Evolutionary conservation across 108 stramenopile species (phyloP), one percentile per base, ranked within the genome.

Genomic region (Cyclotella baltica): DNA sequence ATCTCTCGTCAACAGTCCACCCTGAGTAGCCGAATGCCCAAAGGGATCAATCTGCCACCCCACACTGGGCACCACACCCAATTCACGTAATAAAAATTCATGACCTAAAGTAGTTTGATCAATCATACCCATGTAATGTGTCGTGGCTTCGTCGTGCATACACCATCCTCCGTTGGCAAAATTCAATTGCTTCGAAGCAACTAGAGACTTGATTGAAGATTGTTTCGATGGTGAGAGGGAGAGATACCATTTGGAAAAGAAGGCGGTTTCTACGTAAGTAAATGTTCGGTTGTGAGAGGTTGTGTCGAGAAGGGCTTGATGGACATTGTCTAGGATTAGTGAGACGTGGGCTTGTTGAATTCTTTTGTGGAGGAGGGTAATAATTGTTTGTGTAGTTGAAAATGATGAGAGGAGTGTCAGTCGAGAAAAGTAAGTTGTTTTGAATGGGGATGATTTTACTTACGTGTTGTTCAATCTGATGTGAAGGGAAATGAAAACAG

Each of bases 1-100:
- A 57, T 86, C 77, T 5, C 70, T 71, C 10, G 93, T 85, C 69
- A 99, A 69, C 57, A 96, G 73, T 43, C 91, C 90, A 9, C 93
- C 94, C 67, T 99, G 97, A 4, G 97, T 92, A 28, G 93, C 80
- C 18, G 93, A 94, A 84, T 99, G 98, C 0, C 98, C 98, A 75
- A 99, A 99, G 16, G 98, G 98, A 88, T 99, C 98, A 30, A 98
- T 84, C 76, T 98, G 97, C 98, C 98, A 98, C 9, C 92, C 96
- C 13, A 96, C 96, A 13, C 70, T 89, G 23, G 98, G 98, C 25
- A 92, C 75, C 28, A 86, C 85, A 4, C 94, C 96, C 58, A 99
- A 83, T 79, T 95, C 92, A 37, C 58, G 36, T 28, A 73, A 75
- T 37, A 99, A 73, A 72, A 98, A 98, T 22, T 70, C 57, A 76